Base-by-base conservation (phyloP, 192 early-diverging fungal species). In the Dissophora globulifera region DNA sequence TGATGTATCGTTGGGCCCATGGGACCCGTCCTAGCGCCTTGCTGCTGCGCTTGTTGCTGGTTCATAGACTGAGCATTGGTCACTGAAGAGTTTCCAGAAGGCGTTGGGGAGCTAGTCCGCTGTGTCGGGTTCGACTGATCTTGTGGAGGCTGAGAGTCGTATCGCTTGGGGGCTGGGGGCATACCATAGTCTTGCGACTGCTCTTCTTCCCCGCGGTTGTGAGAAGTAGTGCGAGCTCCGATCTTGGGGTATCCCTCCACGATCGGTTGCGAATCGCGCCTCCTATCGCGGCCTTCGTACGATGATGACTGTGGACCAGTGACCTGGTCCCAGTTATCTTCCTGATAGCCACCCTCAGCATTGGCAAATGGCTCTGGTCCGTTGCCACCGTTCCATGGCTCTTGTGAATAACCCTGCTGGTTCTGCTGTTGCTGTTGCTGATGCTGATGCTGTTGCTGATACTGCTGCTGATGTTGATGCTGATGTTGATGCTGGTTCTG, bases 71-170 rank as follows among this genome's bases (percentile, higher is more conserved):
- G 20, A 0, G 58, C 26, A 27, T 56, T 76, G 32, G 58, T 61
- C 23, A 75, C 32, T 4, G 71, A 75, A 2, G 72, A 76, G 40
- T 67, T 76, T 17, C 72, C 72, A 33, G 72, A 76, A 8, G 72
- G 72, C 9, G 64, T 76, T 10, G 72, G 72, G 2, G 72, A 75
- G 42, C 41, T 43, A 12, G 60, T 59, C 3, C 57, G 71, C 23
- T 29, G 11, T 2, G 46, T 64, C 3, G 27, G 30, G 20, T 25
- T 67, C 22, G 43, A 41, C 15, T 49, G 33, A 15, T 76, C 72
- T 1, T 35, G 20, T 19, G 38, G 20, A 3, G 62, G 50, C 30
- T 76, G 72, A 1, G 72, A 76, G 46, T 76, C 72, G n/a, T 61
- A 67, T 40, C 72, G 41, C 52, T 61, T 76, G 25, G 72, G 72